phyloP scores from a whole-genome alignment of 2,329 filamentous ascomycete species.

The Ceratocystis harringtonii region DNA sequence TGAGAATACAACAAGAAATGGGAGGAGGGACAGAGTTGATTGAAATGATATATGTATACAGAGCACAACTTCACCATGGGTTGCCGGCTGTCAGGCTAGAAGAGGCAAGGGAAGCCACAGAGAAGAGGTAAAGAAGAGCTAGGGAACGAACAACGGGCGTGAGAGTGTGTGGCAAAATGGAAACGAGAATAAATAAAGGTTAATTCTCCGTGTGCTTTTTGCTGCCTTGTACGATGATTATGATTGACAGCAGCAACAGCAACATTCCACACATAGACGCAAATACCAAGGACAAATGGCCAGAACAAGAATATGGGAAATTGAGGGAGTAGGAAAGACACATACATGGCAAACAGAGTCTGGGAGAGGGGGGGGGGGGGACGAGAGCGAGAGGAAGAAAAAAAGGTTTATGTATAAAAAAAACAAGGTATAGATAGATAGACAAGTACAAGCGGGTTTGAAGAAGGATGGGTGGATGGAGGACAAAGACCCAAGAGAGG shows the following conservation, averaged over 20 bases:
- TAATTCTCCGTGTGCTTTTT: too few species aligned
- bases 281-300: too few species aligned
- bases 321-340: neutral
- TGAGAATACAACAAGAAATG: neutral
- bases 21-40: neutral
- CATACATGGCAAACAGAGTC: too few species aligned
- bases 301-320: too few species aligned
- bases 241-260: too few species aligned
- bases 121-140: neutral
- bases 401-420: neutral
- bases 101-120: neutral
- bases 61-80: too few species aligned
- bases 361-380: too few species aligned
- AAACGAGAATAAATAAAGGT: neutral
- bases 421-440: conserved; percentile 5
- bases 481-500: neutral
- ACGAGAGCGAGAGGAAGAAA: neutral
- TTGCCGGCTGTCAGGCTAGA: too few species aligned
- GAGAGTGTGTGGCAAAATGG: neutral
- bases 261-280: too few species aligned
- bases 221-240: too few species aligned
- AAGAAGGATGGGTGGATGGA: neutral
- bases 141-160: neutral
- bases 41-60: conserved; percentile 7
- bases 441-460: neutral